Base-by-base conservation (phyloP, 148 eudicot species). In the Drosera capensis region DNA sequence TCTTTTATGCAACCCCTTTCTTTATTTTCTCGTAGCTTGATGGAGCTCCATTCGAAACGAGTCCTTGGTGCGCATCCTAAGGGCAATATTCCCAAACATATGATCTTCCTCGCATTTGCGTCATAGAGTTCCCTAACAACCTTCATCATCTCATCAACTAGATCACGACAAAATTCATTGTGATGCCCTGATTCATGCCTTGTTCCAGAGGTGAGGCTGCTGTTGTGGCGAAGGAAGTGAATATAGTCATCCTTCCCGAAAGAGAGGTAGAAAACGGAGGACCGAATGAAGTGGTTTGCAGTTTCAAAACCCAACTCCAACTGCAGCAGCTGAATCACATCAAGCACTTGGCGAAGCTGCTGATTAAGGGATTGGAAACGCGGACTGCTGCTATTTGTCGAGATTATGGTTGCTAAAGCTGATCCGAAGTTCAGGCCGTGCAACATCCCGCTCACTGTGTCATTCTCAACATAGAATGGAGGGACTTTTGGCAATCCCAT, bases 241-340 rank as follows among this genome's bases (percentile, higher is more conserved):
- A 74, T 52, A 40, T 63, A 72, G 44, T 80, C 88, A 48, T 75
- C 82, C 60, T 75, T 75, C 12, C 88, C 88, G 3, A 80, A 62
- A 20, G 88, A 80, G 23, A 75, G 66, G 61, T 64, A 80, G 68
- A 80, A 75, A 13, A 80, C 40, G 39, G 88, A 72, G 47, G 88
- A 75, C 8, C 40, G 35, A 36, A 75, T 47, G 28, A 61, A 56
- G 0, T 38, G 25, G 3, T 43, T 48, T 15, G 82, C 65, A 2
- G 42, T 47, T 2, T 53, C 48, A 50, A 60, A 55, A 14, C 68
- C 71, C 5, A 80, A 63, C 22, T 72, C 67, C 29, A 75, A 54
- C 25, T 72, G 66, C 5, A 79, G 47, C 20, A 79, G 62, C 45
- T 79, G 87, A 46, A 79, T 55, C 0, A 75, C 70, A 31, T 79